A percentile compares a stretch with the other conserved stretches of the same genome.
These are phyloP conservation scores for Gracilaria gracilis DNA, from an alignment of 23 red algal genomes.

Conservation along the genomic window DNA sequence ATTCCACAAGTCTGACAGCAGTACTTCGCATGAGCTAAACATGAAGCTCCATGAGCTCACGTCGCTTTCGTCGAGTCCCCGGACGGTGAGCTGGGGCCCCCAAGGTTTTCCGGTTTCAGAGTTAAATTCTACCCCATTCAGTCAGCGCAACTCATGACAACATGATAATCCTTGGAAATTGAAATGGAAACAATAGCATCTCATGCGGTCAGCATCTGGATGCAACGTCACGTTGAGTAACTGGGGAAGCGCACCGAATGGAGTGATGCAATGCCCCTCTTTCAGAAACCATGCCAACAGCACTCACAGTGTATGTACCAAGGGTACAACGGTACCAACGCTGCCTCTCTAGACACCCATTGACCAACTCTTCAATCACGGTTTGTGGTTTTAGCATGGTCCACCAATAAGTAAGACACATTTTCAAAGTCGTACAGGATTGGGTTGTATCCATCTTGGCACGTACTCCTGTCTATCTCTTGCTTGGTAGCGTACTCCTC, in stretches of 20 bases:
- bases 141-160: slow-evolving; percentile 27
- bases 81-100: neutral
- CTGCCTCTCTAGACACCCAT: too few relatives aligned
- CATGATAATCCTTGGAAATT: slow-evolving; percentile 31
- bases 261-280: too few relatives aligned
- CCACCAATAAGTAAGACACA: slow-evolving; percentile 55
- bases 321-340: too few relatives aligned
- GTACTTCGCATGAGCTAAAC: neutral
- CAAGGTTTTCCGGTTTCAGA: neutral
- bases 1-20: neutral
- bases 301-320: too few relatives aligned
- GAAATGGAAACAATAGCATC: neutral
- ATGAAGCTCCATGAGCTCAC: neutral
- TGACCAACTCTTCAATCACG: neutral
- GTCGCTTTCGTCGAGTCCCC: neutral
- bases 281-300: too few relatives aligned
- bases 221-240: too few relatives aligned
- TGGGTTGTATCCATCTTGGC: slow-evolving; percentile 81
- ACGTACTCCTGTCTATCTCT: slow-evolving; percentile 24
- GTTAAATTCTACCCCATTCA: neutral
- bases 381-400: neutral
- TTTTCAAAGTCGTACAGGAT: slow-evolving; percentile 82
- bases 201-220: neutral
- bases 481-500: neutral
- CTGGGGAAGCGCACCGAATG: too few relatives aligned